Base-by-base conservation (phyloP, 768 basidiomycete species). In the Suillus lakei region DNA sequence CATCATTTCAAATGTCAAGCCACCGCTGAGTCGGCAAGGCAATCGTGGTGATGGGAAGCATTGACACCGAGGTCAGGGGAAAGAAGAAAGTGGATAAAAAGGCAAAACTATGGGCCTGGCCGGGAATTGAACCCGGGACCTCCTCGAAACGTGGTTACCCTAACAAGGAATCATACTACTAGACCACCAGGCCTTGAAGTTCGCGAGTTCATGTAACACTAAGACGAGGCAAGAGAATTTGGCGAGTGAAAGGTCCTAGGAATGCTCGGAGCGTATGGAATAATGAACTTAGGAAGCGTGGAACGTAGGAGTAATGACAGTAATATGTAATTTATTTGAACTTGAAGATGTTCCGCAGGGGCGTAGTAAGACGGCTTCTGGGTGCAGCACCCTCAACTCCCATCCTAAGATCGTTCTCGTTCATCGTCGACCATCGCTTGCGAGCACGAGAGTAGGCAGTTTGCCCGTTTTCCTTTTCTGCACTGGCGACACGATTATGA, bases 81-180 rank as follows among this genome's bases (percentile, higher is more conserved):
- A 44, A 44, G 21, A 44, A 32, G 32, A 7, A 32, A 44, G 21
- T 48, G 13, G 15, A 30, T 10, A 64, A 61, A 46, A 50, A 61
- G 30, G 16, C 18, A 65, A 67, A 65, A 46, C 1, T 23, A 21
- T n/a, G 84, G 86, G 85, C 87, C 86, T 86, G 81, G 84, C 86
- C 84, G 87, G 86, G 88, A 88, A 88, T 89, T 88, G 88, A 89
- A 89, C 88, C 87, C 87, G 84, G 87, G 86, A 88, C 89, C 88
- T 88, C 87, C 86, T 88, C 87, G 85, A 89, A 56, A 41, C 28
- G 54, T 30, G 51, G 61, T 50, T 13, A 63, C 77, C 76, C 78
- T 78, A 78, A 79, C 73, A 77, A 76, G 74, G 77, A 77, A 77
- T 78, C 77, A 78, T 78, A 79, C 77, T 76, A 76, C 77, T 77